These are phyloP conservation scores for Hypoxylon fragiforme DNA, from an alignment of 495 filamentous ascomycete species.

Conservation along the genomic window DNA sequence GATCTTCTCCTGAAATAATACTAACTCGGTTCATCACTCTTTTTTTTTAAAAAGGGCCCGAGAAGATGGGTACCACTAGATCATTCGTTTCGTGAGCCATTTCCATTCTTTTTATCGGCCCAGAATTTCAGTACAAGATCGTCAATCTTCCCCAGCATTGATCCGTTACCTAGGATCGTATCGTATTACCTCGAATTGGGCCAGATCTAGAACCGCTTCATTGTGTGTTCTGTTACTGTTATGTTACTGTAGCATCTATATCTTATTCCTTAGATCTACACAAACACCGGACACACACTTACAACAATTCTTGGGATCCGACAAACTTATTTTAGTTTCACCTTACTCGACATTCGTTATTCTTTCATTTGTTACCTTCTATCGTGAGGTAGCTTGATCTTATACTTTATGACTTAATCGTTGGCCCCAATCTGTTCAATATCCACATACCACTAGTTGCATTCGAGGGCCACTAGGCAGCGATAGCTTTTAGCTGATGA, in stretches of 20 bases:
- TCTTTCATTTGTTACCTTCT: not conserved
- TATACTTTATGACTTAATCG: no score
- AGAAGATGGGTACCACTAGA: constrained; percentile 1
- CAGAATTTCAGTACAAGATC: constrained; percentile 18
- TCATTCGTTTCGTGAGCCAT: constrained; percentile 16
- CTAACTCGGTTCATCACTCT: constrained; percentile 5
- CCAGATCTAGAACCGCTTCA: constrained; percentile 31
- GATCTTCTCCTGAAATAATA: constrained; percentile 32
- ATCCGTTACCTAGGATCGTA: constrained; percentile 18
- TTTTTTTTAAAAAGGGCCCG: constrained; percentile 11
- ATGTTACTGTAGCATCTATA: not conserved
- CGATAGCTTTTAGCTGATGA: no score
- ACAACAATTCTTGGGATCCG: no score
- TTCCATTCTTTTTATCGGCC: constrained; percentile 12
- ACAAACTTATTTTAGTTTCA: not conserved
- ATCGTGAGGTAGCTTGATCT: not conserved
- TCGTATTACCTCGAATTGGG: not conserved
- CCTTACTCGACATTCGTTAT: not conserved
- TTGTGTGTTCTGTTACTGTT: constrained; percentile 15
- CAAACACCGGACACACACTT: no score
- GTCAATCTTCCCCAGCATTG: constrained; percentile 19
- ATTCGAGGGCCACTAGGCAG: no score
- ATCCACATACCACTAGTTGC: no score
- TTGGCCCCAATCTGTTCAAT: no score
- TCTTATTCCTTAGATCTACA: not conserved